Percentiles rank a stretch among this genome's conserved stretches.
Conservation (phyloP, 345 rosid genomes). For the Citrus cavaleriei region DNA sequence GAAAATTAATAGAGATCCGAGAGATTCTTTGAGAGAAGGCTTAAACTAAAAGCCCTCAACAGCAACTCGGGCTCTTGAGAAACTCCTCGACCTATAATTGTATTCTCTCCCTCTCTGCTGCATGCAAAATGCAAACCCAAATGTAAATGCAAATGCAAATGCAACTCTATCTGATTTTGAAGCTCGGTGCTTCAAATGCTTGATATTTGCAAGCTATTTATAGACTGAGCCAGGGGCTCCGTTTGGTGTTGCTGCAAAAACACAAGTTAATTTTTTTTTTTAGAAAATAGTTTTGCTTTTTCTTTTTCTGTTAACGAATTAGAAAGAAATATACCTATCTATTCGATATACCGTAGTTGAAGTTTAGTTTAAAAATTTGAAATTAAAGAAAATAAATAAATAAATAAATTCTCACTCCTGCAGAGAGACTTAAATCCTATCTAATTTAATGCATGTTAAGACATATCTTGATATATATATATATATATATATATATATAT, state of each 20-base stretch:
- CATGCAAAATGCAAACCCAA: neutral
- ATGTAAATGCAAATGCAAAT: neutral
- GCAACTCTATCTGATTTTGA: neutral
- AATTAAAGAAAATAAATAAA: too few species aligned
- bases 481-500: too few species aligned
- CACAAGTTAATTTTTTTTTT: neutral
- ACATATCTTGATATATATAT: too few species aligned
- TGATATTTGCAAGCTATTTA: neutral
- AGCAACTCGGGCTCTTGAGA: conserved; percentile 3
- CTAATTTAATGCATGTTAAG: too few species aligned
- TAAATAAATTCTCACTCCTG: too few species aligned
- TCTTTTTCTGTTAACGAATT: neutral
- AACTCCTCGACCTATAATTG: neutral
- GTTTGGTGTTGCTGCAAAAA: neutral
- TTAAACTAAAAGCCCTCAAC: neutral
- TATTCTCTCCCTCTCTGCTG: neutral
- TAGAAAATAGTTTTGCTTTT: neutral
- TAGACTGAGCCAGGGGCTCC: neutral
- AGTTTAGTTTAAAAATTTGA: too few species aligned
- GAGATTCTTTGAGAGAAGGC: too few species aligned
- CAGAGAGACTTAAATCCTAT: too few species aligned
- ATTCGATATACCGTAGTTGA: too few species aligned
- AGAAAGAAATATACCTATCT: too few species aligned
- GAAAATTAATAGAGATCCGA: neutral
- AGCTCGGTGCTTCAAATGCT: neutral